Evolutionary conservation across 2,329 filamentous ascomycete species (phyloP).

Genomic region (Aureobasidium sp.): DNA sequence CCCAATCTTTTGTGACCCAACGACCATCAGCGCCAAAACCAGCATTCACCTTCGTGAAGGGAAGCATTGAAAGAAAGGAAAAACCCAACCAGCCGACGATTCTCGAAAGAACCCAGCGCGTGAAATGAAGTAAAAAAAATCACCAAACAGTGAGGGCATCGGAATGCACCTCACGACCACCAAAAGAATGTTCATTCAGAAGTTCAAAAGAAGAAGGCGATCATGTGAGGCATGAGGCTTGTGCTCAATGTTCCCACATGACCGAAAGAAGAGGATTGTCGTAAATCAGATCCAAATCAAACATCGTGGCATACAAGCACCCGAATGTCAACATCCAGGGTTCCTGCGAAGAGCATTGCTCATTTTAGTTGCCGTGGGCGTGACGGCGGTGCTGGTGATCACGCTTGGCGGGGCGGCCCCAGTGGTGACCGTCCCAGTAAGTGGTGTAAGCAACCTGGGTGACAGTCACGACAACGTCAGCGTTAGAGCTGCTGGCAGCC

Average conservation of each 20-base stretch:
- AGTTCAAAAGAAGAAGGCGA: constrained; percentile 6
- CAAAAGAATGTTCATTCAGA: constrained; percentile 14
- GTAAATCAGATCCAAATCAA: constrained; percentile 14
- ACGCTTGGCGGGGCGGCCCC: constrained; percentile 1
- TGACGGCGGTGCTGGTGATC: constrained; percentile 25
- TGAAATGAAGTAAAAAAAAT: background rate
- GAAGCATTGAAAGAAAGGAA: background rate
- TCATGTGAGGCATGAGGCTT: background rate
- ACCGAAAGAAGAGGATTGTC: constrained; percentile 15
- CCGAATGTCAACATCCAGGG: constrained; percentile 16
- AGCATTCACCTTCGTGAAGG: background rate
- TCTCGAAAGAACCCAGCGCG: constrained; percentile 4
- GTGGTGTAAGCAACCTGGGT: constrained; percentile 25
- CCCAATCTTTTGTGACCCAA: constrained; percentile 9
- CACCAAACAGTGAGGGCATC: constrained; percentile 4
- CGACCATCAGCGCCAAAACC: constrained; percentile 11
- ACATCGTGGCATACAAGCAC: constrained; percentile 4
- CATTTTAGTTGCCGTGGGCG: constrained; percentile 21
- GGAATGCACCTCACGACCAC: constrained; percentile 2
- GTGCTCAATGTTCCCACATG: background rate
- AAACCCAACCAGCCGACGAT: background rate
- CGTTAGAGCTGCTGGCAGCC: background rate
- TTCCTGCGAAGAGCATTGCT: background rate
- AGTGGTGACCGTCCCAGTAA: constrained; percentile 12
- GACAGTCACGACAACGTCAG: constrained; percentile 17